Base-by-base conservation (phyloP, 345 rosid species). In the Sonneratia caseolaris region DNA sequence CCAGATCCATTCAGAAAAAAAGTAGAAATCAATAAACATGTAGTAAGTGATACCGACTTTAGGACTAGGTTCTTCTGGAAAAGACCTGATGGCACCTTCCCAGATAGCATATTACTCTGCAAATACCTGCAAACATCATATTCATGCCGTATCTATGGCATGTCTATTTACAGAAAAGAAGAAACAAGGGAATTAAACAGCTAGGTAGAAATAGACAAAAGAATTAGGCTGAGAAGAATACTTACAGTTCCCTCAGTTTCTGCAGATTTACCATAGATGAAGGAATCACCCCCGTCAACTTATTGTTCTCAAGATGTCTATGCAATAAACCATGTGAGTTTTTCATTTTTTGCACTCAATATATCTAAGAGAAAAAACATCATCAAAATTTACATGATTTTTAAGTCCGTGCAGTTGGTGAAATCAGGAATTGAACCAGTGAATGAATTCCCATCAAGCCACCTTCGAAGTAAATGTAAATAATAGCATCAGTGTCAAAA, bases 231-330 rank as follows among this genome's bases (percentile, higher is more conserved):
- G 24, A 10, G 19, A 62, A 62, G 16, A 76, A 70, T 75, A 85
- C 99, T 89, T 89, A 96, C 99, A 96, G 79, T 82, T 96, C 95
- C 81, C 83, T 88, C 89, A 96, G 85, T 80, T 85, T 92, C 69
- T 91, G 88, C 71, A 96, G 86, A 73, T 86, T 82, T 8, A 64
- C 32, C 32, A 92, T 73, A 68, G 89, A 83, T 45, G 96, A 80
- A 76, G 98, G 96, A 79, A 96, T 83, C 70, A 77, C 84, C 73
- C 99, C 98, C 7, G 87, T 87, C 81, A 96, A 81, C 68, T 73
- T 83, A 81, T 96, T 96, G 87, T 92, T 87, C 86, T 92, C 98
- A 1, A 96, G 91, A 85, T 96, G 99, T 77, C 99, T 96, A 68
- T 51, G 82, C 69, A 48, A 83, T 24, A 22, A 43, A 65, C 36